These are phyloP conservation scores for Ehretia macrophylla DNA, from an alignment of 257 asterid genomes.

Conservation along the genomic window DNA sequence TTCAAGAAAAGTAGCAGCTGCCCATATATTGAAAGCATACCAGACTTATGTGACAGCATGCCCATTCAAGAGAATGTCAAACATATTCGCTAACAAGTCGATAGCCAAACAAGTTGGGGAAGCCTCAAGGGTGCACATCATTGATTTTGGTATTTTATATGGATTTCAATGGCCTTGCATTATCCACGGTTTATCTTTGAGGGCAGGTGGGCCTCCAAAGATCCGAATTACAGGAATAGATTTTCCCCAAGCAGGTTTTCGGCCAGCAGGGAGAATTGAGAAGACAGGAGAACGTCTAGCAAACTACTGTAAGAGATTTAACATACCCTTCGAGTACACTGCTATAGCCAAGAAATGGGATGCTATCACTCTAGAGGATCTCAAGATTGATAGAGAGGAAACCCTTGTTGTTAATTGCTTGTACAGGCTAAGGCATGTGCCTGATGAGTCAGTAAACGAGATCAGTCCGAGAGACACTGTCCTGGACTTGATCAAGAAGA, in stretches of 20 bases:
- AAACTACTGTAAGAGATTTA: conserved; percentile 25
- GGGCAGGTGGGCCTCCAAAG: conserved; percentile 36
- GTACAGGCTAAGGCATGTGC: conserved; percentile 28
- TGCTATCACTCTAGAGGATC: conserved; percentile 22
- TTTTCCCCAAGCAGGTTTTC: conserved; percentile 31
- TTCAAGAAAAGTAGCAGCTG: conserved; percentile 15
- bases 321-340: conserved; percentile 29
- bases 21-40: conserved; percentile 21
- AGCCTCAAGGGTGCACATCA: conserved; percentile 19
- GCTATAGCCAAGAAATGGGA: conserved; percentile 35
- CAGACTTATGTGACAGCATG: conserved; percentile 22
- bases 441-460: conserved; percentile 19
- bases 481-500: conserved; percentile 25
- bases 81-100: conserved; percentile 29
- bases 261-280: conserved; percentile 24
- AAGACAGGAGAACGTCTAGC: conserved; percentile 27
- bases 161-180: conserved; percentile 48
- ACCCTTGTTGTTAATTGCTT: conserved; percentile 25
- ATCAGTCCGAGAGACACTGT: conserved; percentile 26
- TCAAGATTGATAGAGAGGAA: conserved; percentile 23
- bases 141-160: conserved; percentile 35
- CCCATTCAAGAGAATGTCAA: conserved; percentile 34
- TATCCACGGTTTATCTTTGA: conserved; percentile 26
- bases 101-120: conserved; percentile 15
- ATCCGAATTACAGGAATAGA: conserved; percentile 33